phyloP scores from a whole-genome alignment of 2,329 filamentous ascomycete species.

The Colletotrichum sp. region DNA sequence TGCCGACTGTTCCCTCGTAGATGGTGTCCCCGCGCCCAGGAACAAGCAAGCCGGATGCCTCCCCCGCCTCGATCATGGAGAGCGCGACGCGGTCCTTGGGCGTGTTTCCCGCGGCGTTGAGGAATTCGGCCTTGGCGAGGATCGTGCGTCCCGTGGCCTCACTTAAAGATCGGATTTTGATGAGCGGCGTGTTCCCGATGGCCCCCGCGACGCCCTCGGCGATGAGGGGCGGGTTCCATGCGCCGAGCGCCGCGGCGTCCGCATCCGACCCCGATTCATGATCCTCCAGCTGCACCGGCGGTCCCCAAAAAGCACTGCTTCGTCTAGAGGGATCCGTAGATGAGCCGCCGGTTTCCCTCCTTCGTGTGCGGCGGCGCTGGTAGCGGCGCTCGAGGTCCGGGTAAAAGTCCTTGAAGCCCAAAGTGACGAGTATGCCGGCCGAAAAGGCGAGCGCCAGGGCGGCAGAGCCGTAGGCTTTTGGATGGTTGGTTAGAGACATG shows the following conservation, averaged over 20 bases:
- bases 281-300: conserved; percentile 61
- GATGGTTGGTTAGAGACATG: conserved; percentile 68
- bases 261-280: conserved; percentile 45
- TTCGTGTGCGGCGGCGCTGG: conserved; percentile 46
- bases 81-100: conserved; percentile 96
- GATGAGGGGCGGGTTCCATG: conserved; percentile 43
- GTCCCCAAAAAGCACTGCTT: conserved; percentile 51
- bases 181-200: conserved; percentile 91
- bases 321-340: conserved; percentile 33
- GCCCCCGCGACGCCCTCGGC: conserved; percentile 85
- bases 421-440: conserved; percentile 76
- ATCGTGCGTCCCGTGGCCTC: conserved; percentile 88
- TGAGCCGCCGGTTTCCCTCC: not conserved
- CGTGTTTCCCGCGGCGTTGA: conserved; percentile 92
- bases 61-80: conserved; percentile 84
- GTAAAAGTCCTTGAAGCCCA: conserved; percentile 82
- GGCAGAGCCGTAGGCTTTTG: conserved; percentile 66
- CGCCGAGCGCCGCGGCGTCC: conserved; percentile 23
- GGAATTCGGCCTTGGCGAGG: conserved; percentile 92
- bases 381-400: conserved; percentile 74
- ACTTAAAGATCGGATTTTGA: conserved; percentile 85
- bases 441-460: conserved; percentile 76
- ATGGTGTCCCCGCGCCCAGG: conserved; percentile 90
- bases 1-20: conserved; percentile 96
- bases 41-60: conserved; percentile 75